phyloP scores from a whole-genome alignment of 2,329 filamentous ascomycete species.

The Colletotrichum nymphaeae region DNA sequence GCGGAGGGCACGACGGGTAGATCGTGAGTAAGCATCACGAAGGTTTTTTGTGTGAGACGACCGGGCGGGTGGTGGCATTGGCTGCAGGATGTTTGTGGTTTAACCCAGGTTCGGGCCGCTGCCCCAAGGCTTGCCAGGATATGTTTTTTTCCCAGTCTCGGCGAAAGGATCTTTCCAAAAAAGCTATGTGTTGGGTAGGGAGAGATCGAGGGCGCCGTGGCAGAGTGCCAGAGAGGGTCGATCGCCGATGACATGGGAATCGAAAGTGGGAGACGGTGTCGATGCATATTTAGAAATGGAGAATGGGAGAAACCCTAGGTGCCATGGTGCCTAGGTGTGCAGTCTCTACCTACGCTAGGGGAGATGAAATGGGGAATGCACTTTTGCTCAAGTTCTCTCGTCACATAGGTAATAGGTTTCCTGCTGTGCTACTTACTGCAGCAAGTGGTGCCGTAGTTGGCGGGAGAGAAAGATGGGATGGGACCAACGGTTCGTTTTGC shows the following conservation, averaged over 20 bases:
- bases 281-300: background rate
- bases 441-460: background rate
- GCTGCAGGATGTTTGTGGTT: background rate
- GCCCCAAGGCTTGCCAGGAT: too few relatives aligned
- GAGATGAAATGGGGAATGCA: constrained; percentile 18
- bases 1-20: background rate
- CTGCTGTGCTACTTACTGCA: background rate
- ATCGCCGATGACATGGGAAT: background rate
- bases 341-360: background rate
- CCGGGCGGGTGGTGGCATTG: too few relatives aligned
- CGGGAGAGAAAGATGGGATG: background rate
- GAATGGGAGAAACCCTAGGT: background rate
- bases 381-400: background rate
- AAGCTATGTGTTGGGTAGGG: background rate
- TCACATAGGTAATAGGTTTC: too few relatives aligned
- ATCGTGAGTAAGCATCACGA: constrained; percentile 4
- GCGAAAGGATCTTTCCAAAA: background rate
- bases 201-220: background rate
- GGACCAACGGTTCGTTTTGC: constrained; percentile 12
- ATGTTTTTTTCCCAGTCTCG: too few relatives aligned
- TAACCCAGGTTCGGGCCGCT: background rate
- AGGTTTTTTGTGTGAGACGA: background rate
- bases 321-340: background rate
- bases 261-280: background rate
- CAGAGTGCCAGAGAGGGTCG: background rate